These are phyloP conservation scores for Misopates orontium DNA, from an alignment of 257 asterid genomes.

Conservation along the genomic window DNA sequence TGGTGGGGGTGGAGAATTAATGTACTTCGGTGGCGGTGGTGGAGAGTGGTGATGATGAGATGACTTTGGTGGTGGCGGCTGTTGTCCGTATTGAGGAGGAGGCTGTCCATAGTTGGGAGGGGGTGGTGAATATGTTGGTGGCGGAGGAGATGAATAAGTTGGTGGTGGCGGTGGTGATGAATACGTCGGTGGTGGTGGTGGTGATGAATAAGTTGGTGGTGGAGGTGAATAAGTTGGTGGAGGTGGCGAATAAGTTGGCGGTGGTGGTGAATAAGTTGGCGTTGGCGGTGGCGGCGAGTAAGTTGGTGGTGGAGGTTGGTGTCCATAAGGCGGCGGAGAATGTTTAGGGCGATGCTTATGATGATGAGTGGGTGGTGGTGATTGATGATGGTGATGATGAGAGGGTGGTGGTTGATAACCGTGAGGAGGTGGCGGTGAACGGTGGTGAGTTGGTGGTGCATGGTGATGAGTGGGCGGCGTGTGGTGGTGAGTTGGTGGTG, in stretches of 20 bases:
- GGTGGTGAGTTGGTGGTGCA: not conserved
- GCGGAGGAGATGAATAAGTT: conserved; percentile 5
- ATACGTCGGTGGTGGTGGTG: conserved; percentile 10
- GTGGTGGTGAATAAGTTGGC: not conserved
- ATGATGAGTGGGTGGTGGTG: conserved; percentile 11
- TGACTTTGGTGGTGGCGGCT: conserved; percentile 14
- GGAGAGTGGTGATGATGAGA: conserved; percentile 6
- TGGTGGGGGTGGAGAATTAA: not conserved
- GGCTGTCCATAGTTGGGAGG: not conserved
- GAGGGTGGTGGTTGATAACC: conserved; percentile 3
- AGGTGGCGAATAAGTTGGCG: conserved; percentile 7
- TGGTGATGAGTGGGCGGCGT: not conserved
- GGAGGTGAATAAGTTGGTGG: conserved; percentile 5
- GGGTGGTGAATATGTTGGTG: conserved; percentile 12
- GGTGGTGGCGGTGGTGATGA: conserved; percentile 14
- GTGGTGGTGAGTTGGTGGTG: conserved; percentile 2
- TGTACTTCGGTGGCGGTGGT: not conserved
- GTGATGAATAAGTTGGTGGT: not conserved
- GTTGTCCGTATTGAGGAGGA: not conserved
- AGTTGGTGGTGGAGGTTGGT: not conserved
- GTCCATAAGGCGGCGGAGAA: no score
- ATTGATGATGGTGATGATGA: not conserved
- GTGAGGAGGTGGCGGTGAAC: not conserved
- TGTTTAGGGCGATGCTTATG: not conserved
- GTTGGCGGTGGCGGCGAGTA: not conserved